phyloP scores from a whole-genome alignment of 352 stramenopile genomes.

The Peronospora farinosa region DNA sequence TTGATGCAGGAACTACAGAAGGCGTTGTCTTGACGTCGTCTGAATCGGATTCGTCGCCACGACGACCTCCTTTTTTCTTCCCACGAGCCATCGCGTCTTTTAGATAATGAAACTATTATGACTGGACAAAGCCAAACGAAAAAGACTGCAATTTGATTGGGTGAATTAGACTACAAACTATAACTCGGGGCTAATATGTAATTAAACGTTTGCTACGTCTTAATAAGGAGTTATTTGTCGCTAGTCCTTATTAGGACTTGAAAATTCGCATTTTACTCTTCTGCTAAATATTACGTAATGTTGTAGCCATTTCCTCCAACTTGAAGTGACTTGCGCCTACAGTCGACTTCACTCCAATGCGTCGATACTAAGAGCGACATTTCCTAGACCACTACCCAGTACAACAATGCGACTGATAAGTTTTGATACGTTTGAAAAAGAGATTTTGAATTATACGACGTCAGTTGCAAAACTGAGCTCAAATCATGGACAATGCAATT shows the following conservation, averaged over 20 bases:
- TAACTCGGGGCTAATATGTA: too few relatives aligned
- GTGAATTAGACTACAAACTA: too few relatives aligned
- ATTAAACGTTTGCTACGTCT: too few relatives aligned
- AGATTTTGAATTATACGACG: conserved; percentile 7
- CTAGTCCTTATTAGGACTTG: too few relatives aligned
- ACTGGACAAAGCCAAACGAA: too few relatives aligned
- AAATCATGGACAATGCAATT: conserved; percentile 37
- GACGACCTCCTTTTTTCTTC: conserved; percentile 76
- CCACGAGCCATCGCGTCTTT: conserved; percentile 43
- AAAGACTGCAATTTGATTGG: too few relatives aligned
- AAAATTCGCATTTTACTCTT: too few relatives aligned
- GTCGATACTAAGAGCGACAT: conserved; percentile 47
- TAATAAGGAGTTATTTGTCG: too few relatives aligned
- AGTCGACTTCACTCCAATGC: conserved; percentile 53
- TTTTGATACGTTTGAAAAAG: conserved; percentile 21
- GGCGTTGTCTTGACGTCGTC: conserved; percentile 38
- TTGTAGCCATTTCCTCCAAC: too few relatives aligned
- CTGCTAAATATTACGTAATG: too few relatives aligned
- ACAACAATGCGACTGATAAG: conserved; percentile 62
- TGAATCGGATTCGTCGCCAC: conserved; percentile 68
- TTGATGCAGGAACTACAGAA: conserved; percentile 20
- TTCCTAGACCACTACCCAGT: conserved; percentile 57
- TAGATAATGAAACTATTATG: too few relatives aligned
- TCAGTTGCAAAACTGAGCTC: conserved; percentile 22
- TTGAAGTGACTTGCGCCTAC: conserved; percentile 10